phyloP scores from a whole-genome alignment of 2,329 filamentous ascomycete species.

The Aspergillus oerlinghausenensis region DNA sequence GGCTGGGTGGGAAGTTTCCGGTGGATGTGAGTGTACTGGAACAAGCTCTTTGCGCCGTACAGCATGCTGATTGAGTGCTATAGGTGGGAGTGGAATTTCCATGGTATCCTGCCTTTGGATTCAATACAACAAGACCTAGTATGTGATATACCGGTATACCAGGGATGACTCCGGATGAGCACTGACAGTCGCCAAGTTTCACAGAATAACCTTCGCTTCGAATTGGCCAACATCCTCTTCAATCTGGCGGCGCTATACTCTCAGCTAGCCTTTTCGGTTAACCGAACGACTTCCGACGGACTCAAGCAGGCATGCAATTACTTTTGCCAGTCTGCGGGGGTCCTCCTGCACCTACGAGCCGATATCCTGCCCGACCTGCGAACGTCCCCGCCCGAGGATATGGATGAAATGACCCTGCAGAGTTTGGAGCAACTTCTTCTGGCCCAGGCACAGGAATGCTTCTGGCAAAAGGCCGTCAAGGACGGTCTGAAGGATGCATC shows the following conservation, averaged over 20 bases:
- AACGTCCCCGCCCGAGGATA: conserved; percentile 83
- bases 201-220: conserved; percentile 68
- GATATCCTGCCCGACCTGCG: conserved; percentile 77
- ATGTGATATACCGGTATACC: conserved; percentile 12
- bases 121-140: conserved; percentile 71
- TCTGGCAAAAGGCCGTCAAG: conserved; percentile 96
- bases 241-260: conserved; percentile 93
- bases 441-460: conserved; percentile 93
- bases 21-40: conserved; percentile 63
- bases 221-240: conserved; percentile 87
- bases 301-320: conserved; percentile 86
- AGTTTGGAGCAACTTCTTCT: conserved; percentile 78
- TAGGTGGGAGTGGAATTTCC: conserved; percentile 91
- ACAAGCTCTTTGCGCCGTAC: background rate
- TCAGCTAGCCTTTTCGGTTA: conserved; percentile 77
- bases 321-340: conserved; percentile 81
- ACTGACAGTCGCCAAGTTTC: conserved; percentile 36
- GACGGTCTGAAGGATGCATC: conserved; percentile 88
- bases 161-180: background rate
- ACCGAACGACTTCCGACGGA: conserved; percentile 72
- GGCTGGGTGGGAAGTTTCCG: conserved; percentile 92
- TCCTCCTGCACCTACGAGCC: conserved; percentile 71
- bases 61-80: conserved; percentile 6
- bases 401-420: conserved; percentile 84
- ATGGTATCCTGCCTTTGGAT: conserved; percentile 92